A percentile compares a stretch with the other conserved stretches of the same genome.
phyloP scores from a whole-genome alignment of 345 rosid species.

The Lepidium aucheri region DNA sequence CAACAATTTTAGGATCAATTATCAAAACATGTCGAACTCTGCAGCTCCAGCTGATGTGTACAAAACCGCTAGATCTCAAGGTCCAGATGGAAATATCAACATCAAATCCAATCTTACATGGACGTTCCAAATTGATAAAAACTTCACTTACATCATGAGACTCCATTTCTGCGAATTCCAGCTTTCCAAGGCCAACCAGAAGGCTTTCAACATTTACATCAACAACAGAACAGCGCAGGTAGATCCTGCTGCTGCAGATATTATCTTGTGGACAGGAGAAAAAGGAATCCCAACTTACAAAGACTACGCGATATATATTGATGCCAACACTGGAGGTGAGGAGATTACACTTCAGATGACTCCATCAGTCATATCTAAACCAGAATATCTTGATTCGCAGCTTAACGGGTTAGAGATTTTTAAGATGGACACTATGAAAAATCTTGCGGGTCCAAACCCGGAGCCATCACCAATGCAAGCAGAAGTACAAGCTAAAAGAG shows the following conservation, averaged over 20 bases:
- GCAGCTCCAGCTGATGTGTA: slow-evolving; percentile 56
- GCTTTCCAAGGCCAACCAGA: slow-evolving; percentile 41
- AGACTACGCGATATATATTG: slow-evolving; percentile 45
- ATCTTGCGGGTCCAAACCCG: slow-evolving; percentile 66
- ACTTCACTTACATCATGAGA: slow-evolving; percentile 59
- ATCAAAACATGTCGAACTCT: slow-evolving; percentile 30
- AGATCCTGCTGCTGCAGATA: slow-evolving; percentile 39
- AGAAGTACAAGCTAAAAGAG: slow-evolving; percentile 5
- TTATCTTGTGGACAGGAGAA: slow-evolving; percentile 45
- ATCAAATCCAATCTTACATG: slow-evolving; percentile 57
- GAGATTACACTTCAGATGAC: slow-evolving; percentile 39
- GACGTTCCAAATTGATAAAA: slow-evolving; percentile 57
- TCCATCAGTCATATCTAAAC: slow-evolving; percentile 35
- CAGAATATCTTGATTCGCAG: slow-evolving; percentile 40
- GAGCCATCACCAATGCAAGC: slow-evolving; percentile 44
- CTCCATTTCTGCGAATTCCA: slow-evolving; percentile 70
- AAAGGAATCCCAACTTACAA: slow-evolving; percentile 42
- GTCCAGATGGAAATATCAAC: slow-evolving; percentile 31
- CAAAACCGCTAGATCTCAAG: slow-evolving; percentile 54
- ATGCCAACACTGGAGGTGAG: slow-evolving; percentile 34
- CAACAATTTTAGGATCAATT: slow-evolving; percentile 24
- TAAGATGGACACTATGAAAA: slow-evolving; percentile 41
- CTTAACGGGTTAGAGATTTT: slow-evolving; percentile 77
- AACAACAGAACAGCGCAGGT: slow-evolving; percentile 53
- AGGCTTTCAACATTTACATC: slow-evolving; percentile 52